A percentile compares a stretch with the other conserved stretches of the same genome.
phyloP scores from a whole-genome alignment of 2,329 filamentous ascomycete genomes.

The Diaporthe sp. region DNA sequence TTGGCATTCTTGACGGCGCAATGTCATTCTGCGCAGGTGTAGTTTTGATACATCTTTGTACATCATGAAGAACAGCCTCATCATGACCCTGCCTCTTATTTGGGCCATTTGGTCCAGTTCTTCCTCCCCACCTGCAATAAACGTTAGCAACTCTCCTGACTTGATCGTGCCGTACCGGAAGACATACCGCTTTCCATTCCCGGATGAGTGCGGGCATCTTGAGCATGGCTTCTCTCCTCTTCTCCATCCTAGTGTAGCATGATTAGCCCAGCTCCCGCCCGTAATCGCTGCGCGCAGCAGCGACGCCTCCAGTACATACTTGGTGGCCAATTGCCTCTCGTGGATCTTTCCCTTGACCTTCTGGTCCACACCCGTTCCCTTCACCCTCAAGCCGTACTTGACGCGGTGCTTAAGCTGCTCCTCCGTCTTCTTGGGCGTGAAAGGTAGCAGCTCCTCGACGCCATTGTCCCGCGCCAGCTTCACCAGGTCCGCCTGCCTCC shows the following conservation, averaged over 20 bases:
- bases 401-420: constrained; percentile 78
- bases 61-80: constrained; percentile 4
- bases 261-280: constrained; percentile 50
- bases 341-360: constrained; percentile 95
- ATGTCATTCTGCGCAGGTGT: background rate
- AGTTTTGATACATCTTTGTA: constrained; percentile 32
- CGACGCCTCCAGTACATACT: constrained; percentile 62
- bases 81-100: constrained; percentile 55
- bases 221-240: constrained; percentile 92
- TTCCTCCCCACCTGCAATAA: constrained; percentile 64
- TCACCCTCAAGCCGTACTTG: constrained; percentile 85
- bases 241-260: constrained; percentile 76
- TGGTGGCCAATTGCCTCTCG: constrained; percentile 87
- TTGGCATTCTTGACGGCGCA: background rate
- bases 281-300: constrained; percentile 7
- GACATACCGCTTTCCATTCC: constrained; percentile 89
- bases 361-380: constrained; percentile 93
- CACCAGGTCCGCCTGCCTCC: constrained; percentile 90
- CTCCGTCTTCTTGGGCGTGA: constrained; percentile 81
- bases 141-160: constrained; percentile 51
- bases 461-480: constrained; percentile 86
- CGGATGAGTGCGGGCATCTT: constrained; percentile 94
- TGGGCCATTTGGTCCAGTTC: constrained; percentile 71
- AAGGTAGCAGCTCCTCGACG: constrained; percentile 85
- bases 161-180: background rate